Evolutionary conservation across 176 grass and related monocot species (phyloP).

Genomic region (Tillandsia fasciculata): DNA sequence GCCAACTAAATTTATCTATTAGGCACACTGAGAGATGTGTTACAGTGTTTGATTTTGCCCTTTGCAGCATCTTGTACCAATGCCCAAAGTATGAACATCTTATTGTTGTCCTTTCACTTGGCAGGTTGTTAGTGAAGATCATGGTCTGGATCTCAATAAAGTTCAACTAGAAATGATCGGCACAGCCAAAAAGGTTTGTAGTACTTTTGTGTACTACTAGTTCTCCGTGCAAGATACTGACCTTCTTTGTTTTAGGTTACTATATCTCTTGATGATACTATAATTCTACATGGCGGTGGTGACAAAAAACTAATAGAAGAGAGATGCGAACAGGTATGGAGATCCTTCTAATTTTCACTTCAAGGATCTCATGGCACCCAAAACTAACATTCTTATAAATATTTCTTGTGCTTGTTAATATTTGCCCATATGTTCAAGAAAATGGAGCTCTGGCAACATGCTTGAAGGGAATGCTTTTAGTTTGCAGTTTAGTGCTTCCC

Average conservation of each 20-base stretch:
- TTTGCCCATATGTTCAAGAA: background rate
- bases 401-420: background rate
- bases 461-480: background rate
- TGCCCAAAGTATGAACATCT: slow-evolving; percentile 2
- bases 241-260: slow-evolving; percentile 47
- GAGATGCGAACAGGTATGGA: slow-evolving; percentile 64
- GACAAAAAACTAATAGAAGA: slow-evolving; percentile 67
- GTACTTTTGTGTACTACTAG: slow-evolving; percentile 10
- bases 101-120: slow-evolving; percentile 24
- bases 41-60: no score
- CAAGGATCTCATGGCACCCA: background rate
- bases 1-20: background rate
- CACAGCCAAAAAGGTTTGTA: slow-evolving; percentile 81
- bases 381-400: background rate
- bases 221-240: slow-evolving; percentile 16
- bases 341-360: background rate
- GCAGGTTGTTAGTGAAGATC: slow-evolving; percentile 79
- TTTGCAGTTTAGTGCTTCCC: background rate
- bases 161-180: slow-evolving; percentile 77
- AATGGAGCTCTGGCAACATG: background rate
- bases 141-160: slow-evolving; percentile 59
- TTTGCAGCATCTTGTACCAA: background rate
- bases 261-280: slow-evolving; percentile 79
- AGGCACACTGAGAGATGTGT: no score
- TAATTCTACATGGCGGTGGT: slow-evolving; percentile 80